Evolutionary conservation across 73 alveolate species (phyloP).

Genomic region (Tetrahymena borealis): DNA sequence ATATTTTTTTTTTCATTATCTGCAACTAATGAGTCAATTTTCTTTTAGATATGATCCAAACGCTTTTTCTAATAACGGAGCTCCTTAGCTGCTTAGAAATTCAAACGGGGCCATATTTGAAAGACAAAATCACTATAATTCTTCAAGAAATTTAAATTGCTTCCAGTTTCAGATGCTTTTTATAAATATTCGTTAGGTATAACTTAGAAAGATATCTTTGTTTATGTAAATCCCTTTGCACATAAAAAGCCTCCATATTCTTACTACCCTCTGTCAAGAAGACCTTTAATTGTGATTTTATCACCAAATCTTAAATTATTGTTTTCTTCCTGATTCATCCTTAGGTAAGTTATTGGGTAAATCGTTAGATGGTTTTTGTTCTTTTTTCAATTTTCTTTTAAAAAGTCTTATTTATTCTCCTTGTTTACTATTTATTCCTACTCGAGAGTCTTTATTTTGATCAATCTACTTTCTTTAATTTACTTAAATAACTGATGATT

Average conservation of each 20-base stretch:
- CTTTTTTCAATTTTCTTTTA: no score
- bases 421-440: no score
- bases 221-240: background rate
- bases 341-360: no score
- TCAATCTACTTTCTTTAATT: no score
- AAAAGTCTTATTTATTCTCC: no score
- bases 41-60: background rate
- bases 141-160: background rate
- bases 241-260: background rate
- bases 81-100: background rate
- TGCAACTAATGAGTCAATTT: background rate
- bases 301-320: background rate
- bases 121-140: background rate
- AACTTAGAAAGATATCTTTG: background rate
- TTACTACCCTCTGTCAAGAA: background rate
- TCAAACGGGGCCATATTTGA: background rate
- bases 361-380: no score
- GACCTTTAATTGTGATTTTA: background rate
- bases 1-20: background rate
- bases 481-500: no score
- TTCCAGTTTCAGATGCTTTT: background rate
- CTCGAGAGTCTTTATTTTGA: no score
- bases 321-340: background rate
- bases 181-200: background rate
- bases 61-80: background rate